These are phyloP conservation scores for Bauhinia variegata DNA, from an alignment of 306 rosid species.

Conservation along the genomic window DNA sequence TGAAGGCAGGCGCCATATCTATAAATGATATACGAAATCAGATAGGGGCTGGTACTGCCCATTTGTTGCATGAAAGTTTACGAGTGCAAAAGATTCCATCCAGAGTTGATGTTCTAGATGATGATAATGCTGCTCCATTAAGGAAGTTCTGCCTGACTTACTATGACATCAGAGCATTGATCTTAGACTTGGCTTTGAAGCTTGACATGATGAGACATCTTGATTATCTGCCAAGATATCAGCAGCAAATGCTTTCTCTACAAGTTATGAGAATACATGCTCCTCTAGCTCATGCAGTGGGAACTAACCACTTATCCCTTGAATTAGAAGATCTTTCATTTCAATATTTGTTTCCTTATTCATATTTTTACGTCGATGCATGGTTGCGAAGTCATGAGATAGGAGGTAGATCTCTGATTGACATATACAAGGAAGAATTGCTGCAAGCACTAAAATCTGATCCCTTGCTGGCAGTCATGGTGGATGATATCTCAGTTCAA, in stretches of 20 bases:
- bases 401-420: slow-evolving; percentile 61
- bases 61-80: slow-evolving; percentile 73
- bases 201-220: slow-evolving; percentile 83
- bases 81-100: slow-evolving; percentile 60
- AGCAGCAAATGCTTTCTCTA: slow-evolving; percentile 74
- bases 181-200: slow-evolving; percentile 70
- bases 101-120: slow-evolving; percentile 63
- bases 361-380: slow-evolving; percentile 71
- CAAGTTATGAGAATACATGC: slow-evolving; percentile 79
- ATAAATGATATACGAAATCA: slow-evolving; percentile 52
- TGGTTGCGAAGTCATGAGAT: slow-evolving; percentile 76
- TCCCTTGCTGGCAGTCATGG: slow-evolving; percentile 48
- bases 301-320: slow-evolving; percentile 64
- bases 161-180: slow-evolving; percentile 83
- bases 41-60: slow-evolving; percentile 70
- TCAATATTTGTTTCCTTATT: slow-evolving; percentile 76
- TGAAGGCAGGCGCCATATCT: slow-evolving; percentile 59
- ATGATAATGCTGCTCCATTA: slow-evolving; percentile 69
- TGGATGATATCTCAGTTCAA: slow-evolving; percentile 57
- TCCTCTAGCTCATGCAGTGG: slow-evolving; percentile 87
- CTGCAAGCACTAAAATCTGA: slow-evolving; percentile 54
- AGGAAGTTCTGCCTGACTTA: slow-evolving; percentile 79
- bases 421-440: slow-evolving; percentile 60
- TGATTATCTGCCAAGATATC: slow-evolving; percentile 68
- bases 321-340: slow-evolving; percentile 88